Evolutionary conservation across 805 yeast genomes (phyloP).

Genomic region (Groenewaldozyma salmanticensis): DNA sequence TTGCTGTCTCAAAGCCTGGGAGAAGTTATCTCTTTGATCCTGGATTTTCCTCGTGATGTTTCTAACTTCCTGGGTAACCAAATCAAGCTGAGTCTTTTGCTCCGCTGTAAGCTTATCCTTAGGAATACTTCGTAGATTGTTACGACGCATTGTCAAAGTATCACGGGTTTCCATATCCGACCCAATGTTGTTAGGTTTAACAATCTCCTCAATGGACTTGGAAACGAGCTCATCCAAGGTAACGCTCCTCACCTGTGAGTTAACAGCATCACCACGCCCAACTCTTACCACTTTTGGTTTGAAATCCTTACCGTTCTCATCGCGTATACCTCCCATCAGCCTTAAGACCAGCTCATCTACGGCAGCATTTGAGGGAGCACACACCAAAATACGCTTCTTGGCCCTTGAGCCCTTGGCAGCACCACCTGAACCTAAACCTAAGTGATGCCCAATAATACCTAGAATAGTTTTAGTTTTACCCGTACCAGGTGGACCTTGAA

Average conservation of each 20-base stretch:
- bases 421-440: conserved; percentile 20
- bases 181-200: neutral
- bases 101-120: conserved; percentile 19
- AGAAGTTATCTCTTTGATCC: conserved; percentile 63
- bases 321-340: conserved; percentile 57
- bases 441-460: conserved; percentile 74
- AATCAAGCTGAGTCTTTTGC: conserved; percentile 25
- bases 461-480: conserved; percentile 97
- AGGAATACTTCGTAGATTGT: neutral
- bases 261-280: conserved; percentile 84
- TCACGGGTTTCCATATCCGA: neutral
- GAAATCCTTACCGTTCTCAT: conserved; percentile 34
- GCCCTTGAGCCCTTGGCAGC: conserved; percentile 2
- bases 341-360: conserved; percentile 90
- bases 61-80: conserved; percentile 50
- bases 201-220: conserved; percentile 3
- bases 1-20: conserved; percentile 58
- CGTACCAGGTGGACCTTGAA: conserved; percentile 99
- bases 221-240: conserved; percentile 85
- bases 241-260: conserved; percentile 68
- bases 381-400: conserved; percentile 50
- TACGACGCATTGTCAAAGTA: neutral
- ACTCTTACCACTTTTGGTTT: conserved; percentile 70
- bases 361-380: conserved; percentile 99
- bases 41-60: conserved; percentile 67